These are phyloP conservation scores for Alternaria panax DNA, from an alignment of 2,329 filamentous ascomycete species.

Conservation along the genomic window DNA sequence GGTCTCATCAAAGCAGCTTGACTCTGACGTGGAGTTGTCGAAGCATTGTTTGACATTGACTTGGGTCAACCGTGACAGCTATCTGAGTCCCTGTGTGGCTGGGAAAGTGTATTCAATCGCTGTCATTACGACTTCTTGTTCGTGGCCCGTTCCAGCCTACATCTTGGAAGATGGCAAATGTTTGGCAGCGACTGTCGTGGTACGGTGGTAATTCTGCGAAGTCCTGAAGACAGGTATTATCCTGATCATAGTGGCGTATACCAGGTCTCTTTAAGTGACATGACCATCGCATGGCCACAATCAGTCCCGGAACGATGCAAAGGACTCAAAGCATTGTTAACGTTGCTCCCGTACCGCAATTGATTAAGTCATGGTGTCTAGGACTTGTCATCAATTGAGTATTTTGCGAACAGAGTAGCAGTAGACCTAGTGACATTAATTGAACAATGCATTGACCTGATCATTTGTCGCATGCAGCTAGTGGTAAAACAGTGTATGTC, in stretches of 20 bases:
- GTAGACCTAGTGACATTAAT: not conserved
- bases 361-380: not conserved
- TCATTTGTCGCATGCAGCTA: conserved; percentile 17
- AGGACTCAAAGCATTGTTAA: no score
- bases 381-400: not conserved
- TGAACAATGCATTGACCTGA: not conserved
- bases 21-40: not conserved
- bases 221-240: not conserved
- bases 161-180: not conserved
- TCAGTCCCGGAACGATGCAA: no score
- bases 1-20: not conserved
- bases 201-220: not conserved
- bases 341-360: no score
- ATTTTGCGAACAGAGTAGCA: not conserved
- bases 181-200: not conserved
- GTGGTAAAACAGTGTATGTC: conserved; percentile 21
- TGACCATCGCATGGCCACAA: not conserved
- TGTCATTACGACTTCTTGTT: not conserved
- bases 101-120: not conserved
- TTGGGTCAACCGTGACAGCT: not conserved
- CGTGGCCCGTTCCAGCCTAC: not conserved
- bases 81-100: not conserved
- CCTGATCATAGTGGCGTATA: not conserved
- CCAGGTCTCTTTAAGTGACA: not conserved
- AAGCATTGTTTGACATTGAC: not conserved